A percentile compares a stretch with the other conserved stretches of the same genome.
phyloP scores from a whole-genome alignment of 192 early-diverging fungal species.

The Backusella morwellensis region DNA sequence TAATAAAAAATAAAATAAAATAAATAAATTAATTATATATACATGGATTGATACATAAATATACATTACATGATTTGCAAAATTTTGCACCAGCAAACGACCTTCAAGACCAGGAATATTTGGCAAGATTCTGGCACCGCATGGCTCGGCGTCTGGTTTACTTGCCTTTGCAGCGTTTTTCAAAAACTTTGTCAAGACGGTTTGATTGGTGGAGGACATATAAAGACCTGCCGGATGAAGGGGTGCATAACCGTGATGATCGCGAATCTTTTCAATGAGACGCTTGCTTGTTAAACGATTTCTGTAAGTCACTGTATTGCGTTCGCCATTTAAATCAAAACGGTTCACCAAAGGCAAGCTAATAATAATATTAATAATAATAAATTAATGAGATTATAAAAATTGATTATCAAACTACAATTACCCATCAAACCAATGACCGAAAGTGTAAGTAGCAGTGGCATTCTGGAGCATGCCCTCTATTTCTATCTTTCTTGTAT shows the following conservation, averaged over 20 bases:
- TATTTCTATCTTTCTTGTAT: conserved; percentile 52
- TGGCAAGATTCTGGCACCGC: conserved; percentile 57
- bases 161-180: conserved; percentile 43
- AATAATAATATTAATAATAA: not conserved
- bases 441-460: conserved; percentile 66
- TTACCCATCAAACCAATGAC: conserved; percentile 71
- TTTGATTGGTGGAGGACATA: conserved; percentile 68
- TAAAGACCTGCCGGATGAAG: conserved; percentile 66
- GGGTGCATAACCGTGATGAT: conserved; percentile 71
- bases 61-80: conserved; percentile 56
- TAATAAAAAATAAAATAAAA: not conserved
- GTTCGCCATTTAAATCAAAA: conserved; percentile 58
- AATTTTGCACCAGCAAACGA: conserved; percentile 65
- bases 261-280: conserved; percentile 58
- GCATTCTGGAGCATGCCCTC: conserved; percentile 63
- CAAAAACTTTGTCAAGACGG: conserved; percentile 62
- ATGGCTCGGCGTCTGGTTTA: conserved; percentile 67
- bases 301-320: conserved; percentile 55
- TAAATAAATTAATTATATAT: not conserved
- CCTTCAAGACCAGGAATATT: conserved; percentile 59
- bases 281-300: conserved; percentile 63
- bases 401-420: not conserved
- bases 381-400: not conserved
- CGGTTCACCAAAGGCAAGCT: conserved; percentile 71
- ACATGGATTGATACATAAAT: not conserved